Evolutionary conservation across 176 grass and related monocot species (phyloP).

Genomic region (Oryza coarctata): DNA sequence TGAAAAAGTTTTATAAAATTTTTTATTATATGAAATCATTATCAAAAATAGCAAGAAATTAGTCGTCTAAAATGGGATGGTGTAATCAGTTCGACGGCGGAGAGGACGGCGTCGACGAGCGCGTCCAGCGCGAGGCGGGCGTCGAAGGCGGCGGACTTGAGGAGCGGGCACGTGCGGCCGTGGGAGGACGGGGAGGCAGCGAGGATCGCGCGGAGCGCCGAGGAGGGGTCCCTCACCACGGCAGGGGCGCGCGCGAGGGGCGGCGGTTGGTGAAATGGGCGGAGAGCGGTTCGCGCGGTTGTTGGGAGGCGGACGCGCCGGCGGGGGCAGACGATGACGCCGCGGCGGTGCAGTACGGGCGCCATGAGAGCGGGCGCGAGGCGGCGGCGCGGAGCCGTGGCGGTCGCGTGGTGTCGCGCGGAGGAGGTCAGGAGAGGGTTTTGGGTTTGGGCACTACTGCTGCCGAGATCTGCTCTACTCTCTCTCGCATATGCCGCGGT

Average conservation of each 20-base stretch:
- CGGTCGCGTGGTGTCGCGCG: slow-evolving; percentile 28
- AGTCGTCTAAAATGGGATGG: too few relatives aligned
- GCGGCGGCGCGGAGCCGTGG: slow-evolving; percentile 16
- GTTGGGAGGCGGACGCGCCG: background rate
- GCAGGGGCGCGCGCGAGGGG: background rate
- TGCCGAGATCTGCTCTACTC: too few relatives aligned
- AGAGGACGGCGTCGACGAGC: slow-evolving; percentile 36
- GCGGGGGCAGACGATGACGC: background rate
- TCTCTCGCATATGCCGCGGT: too few relatives aligned
- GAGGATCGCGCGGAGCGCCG: slow-evolving; percentile 32
- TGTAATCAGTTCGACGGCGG: too few relatives aligned
- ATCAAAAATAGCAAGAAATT: too few relatives aligned
- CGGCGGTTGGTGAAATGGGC: background rate
- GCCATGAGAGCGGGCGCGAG: slow-evolving; percentile 24
- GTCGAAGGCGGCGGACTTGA: slow-evolving; percentile 32
- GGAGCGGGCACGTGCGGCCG: slow-evolving; percentile 25
- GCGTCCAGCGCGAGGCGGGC: slow-evolving; percentile 1
- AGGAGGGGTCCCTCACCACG: slow-evolving; percentile 41
- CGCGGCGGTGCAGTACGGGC: slow-evolving; percentile 12
- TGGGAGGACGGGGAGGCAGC: slow-evolving; percentile 19
- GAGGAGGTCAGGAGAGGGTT: background rate
- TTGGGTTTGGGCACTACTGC: background rate
- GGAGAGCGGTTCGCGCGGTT: slow-evolving; percentile 18
- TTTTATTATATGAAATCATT: too few relatives aligned
- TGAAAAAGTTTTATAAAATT: too few relatives aligned